Percentiles rank a stretch among this genome's conserved stretches.
Evolutionary conservation across 495 filamentous ascomycete species (phyloP).

Genomic region (Talaromyces liani): DNA sequence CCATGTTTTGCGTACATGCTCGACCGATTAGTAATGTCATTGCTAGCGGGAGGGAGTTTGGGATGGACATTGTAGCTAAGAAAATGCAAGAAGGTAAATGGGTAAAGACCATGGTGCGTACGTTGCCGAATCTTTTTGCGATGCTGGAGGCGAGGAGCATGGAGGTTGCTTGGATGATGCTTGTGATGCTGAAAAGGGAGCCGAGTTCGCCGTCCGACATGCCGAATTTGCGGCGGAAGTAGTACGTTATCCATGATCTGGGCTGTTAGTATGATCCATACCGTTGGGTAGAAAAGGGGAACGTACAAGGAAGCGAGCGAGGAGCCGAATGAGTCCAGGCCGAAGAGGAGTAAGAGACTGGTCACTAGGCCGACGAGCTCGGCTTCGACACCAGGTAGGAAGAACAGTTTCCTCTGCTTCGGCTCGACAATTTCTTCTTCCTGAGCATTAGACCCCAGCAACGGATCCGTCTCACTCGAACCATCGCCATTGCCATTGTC

Average conservation of each 20-base stretch:
- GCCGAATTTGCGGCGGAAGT: constrained; percentile 68
- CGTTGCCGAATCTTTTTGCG: constrained; percentile 66
- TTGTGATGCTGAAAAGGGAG: constrained; percentile 58
- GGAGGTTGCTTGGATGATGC: constrained; percentile 57
- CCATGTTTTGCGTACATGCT: constrained; percentile 67
- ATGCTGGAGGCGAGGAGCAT: constrained; percentile 70
- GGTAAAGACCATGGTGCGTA: constrained; percentile 85
- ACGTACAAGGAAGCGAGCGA: constrained; percentile 65
- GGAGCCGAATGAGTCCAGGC: constrained; percentile 70
- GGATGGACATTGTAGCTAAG: constrained; percentile 60
- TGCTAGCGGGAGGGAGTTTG: constrained; percentile 44
- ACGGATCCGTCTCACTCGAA: constrained; percentile 30
- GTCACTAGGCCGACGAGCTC: constrained; percentile 54
- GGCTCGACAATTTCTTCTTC: constrained; percentile 13
- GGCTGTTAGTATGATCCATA: too few species aligned
- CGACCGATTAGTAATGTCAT: constrained; percentile 63
- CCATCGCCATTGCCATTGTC: too few species aligned
- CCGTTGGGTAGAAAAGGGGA: background rate
- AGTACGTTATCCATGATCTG: constrained; percentile 66
- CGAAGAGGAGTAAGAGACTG: constrained; percentile 67
- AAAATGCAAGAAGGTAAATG: constrained; percentile 72
- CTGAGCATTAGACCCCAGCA: constrained; percentile 28
- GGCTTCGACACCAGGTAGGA: constrained; percentile 46
- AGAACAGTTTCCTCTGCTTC: constrained; percentile 11
- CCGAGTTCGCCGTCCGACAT: constrained; percentile 64